Percentiles rank a stretch among this genome's conserved stretches.
Evolutionary conservation across 2,329 filamentous ascomycete genomes (phyloP).

Genomic region (Fusarium napiforme): DNA sequence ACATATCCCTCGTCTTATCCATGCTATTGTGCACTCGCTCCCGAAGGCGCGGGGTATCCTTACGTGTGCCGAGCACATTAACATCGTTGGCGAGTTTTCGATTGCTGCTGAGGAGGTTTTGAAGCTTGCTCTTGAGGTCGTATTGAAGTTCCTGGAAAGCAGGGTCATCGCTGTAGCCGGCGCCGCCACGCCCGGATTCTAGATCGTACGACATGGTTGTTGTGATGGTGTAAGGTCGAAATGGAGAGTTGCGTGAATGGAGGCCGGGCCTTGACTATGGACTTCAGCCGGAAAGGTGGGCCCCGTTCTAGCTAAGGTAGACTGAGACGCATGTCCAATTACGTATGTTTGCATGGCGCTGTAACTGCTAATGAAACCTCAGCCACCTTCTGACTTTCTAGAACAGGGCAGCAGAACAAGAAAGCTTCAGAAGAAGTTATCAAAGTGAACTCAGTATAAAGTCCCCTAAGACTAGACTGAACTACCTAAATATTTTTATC

Average conservation of each 20-base stretch:
- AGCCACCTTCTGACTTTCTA: no score
- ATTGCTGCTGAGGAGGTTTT: constrained; percentile 88
- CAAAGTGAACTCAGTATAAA: no score
- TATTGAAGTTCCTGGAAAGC: constrained; percentile 88
- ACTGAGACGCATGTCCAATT: no score
- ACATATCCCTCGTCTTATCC: constrained; percentile 85
- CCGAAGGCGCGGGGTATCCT: constrained; percentile 89
- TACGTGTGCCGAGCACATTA: constrained; percentile 84
- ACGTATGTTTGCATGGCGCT: no score
- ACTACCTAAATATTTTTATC: no score
- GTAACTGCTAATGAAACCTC: no score
- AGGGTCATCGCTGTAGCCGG: constrained; percentile 91
- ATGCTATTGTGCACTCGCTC: constrained; percentile 90
- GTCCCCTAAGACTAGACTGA: no score
- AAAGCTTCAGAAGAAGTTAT: no score
- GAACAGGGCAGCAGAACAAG: no score
- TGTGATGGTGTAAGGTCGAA: neutral
- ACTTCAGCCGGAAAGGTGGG: neutral
- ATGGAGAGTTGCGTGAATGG: neutral
- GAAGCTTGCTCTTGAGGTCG: constrained; percentile 86
- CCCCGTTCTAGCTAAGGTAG: no score
- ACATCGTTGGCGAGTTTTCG: constrained; percentile 86
- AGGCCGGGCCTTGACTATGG: neutral
- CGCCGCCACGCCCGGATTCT: constrained; percentile 78
- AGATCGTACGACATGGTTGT: constrained; percentile 88